Evolutionary conservation across 257 asterid species (phyloP), one percentile per base, ranked within the genome.

Genomic region (Perilla frutescens): DNA sequence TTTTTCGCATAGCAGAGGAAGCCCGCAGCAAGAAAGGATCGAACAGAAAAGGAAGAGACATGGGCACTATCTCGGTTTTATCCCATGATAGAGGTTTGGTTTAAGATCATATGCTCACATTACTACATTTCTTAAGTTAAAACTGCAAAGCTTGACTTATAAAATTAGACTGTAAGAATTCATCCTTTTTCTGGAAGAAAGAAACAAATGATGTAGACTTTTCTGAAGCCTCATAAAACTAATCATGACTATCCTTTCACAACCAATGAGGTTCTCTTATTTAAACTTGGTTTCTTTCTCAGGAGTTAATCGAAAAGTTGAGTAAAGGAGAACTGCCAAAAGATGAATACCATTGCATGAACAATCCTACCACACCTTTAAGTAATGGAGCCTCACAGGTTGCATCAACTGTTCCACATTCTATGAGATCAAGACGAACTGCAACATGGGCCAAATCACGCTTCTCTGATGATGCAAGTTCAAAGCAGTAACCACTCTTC

Each of bases 341-440:
- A 76, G 89, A 89, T 68, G 96, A 87, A 49, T 92, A 85, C 77
- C 91, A 81, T 56, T 80, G 93, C 85, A 80, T 87, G 84, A 90
- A 84, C 74, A 80, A 73, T 71, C 83, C 90, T 41, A 76, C 88
- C 41, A 71, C 79, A 73, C 72, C 85, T 76, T 41, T 76, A 7
- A 77, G 43, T 40, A 71, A 11, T 67, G 84, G 87, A n/a, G 73
- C 74, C 68, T 40, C 87, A 53, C 81, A 66, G 44, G 75, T 81
- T 48, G 68, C 81, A 74, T 76, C 87, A 61, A 51, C 75, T 58
- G 75, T 50, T 65, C 85, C 96, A 72, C 85, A 78, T 60, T 89
- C 96, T 64, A 84, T 88, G 90, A 85, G 96, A 84, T 92, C 97
- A 74, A 85, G 88, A 76, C 81, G 97, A 70, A 92, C 97, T 61